Base-by-base conservation (phyloP, 2,329 filamentous ascomycete genomes). In the Pseudocercospora fijiensis region DNA sequence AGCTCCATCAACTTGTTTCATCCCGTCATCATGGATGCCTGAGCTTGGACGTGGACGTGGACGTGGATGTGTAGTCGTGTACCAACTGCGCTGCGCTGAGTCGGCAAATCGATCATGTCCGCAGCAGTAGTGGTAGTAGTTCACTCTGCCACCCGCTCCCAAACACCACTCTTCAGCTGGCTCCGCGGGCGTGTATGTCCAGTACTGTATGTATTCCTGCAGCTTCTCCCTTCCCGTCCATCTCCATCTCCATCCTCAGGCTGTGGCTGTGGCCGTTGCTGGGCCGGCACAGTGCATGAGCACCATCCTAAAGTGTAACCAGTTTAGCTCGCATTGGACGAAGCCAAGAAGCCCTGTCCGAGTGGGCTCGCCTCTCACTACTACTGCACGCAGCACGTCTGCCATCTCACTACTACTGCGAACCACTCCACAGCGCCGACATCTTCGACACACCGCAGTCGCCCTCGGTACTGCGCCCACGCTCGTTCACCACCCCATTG, bases 401-500 rank as follows among this genome's bases (percentile, higher is more conserved):
- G 53, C 52, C n/a, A n/a, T n/a, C n/a, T n/a, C n/a, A n/a, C n/a
- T n/a, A 56, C 28, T 22, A 24, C 27, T 18, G 16, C 53, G 27
- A 16, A 53, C 22, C 24, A 10, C 53, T 56, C 53, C 53, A 41
- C 53, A 5, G 26, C 28, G 28, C 27, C n/a, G n/a, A 20, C 53
- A 20, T 18, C 27, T 7, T 37, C 28, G 53, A 33, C 53, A n/a
- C 27, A 33, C 16, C 20, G 53, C 53, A 41, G 28, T 41, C 20
- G 53, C 28, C n/a, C 22, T 18, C n/a, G 24, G 24, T 16, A 56
- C 53, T 56, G 28, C 53, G 10, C 28, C 53, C 53, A 56, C 53
- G 18, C 53, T 56, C 53, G 28, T 56, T 56, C 28, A 27, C n/a
- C 7, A 56, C 53, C 22, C 22, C 49, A 53, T 27, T 53, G 45